phyloP scores from a whole-genome alignment of 2,329 filamentous ascomycete species.

The Alternaria gansuensis region DNA sequence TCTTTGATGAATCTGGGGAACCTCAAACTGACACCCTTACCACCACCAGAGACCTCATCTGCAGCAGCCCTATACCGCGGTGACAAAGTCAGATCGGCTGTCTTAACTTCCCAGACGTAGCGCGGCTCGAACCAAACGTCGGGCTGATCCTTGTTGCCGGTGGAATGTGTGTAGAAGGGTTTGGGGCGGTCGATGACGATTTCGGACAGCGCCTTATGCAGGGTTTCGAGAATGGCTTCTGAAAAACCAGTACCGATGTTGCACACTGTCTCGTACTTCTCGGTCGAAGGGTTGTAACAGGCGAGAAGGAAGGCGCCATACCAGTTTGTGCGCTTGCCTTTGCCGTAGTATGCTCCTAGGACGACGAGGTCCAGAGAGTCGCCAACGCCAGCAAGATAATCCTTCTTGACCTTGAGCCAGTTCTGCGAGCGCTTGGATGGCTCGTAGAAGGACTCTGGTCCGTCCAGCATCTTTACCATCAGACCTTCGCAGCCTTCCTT shows the following conservation, averaged over 20 bases:
- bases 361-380: conserved; percentile 98
- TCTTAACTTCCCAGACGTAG: conserved; percentile 97
- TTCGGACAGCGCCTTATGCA: conserved; percentile 77
- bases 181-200: conserved; percentile 89
- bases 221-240: conserved; percentile 88
- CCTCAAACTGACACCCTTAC: conserved; percentile 82
- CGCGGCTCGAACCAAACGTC: conserved; percentile 98
- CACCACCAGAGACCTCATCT: conserved; percentile 75
- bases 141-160: conserved; percentile 88
- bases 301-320: conserved; percentile 96
- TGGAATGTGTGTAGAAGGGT: conserved; percentile 90
- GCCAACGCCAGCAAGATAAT: conserved; percentile 91
- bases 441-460: conserved; percentile 90
- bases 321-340: conserved; percentile 92
- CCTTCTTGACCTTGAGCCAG: conserved; percentile 99
- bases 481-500: conserved; percentile 96
- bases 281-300: conserved; percentile 82
- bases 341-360: conserved; percentile 90
- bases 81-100: conserved; percentile 90
- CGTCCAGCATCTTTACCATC: conserved; percentile 99
- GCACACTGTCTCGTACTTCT: conserved; percentile 94
- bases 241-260: conserved; percentile 98
- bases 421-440: conserved; percentile 96
- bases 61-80: conserved; percentile 92
- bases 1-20: conserved; percentile 94